Conservation (phyloP, 2,329 filamentous ascomycete species). For the Pseudogymnoascus sp. region DNA sequence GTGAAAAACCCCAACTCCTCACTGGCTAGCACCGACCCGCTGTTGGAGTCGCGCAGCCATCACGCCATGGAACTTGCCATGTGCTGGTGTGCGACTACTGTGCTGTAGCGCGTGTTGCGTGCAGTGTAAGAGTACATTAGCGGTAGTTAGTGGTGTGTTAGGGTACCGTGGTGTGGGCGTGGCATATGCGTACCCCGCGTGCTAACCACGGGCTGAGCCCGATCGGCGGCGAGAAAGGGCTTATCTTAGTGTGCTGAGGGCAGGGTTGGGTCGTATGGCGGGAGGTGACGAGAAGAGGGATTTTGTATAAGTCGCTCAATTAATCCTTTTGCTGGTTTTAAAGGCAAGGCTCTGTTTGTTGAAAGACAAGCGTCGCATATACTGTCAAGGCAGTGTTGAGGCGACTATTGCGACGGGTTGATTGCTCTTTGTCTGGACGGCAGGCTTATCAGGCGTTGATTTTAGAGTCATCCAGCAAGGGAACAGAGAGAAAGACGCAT, state of each 20-base stretch:
- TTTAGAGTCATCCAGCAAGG: neutral
- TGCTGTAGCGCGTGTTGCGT: neutral
- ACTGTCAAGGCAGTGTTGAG: neutral
- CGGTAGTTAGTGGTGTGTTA: neutral
- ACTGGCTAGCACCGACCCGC: neutral
- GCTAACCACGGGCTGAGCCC: neutral
- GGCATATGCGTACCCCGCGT: constrained; percentile 3
- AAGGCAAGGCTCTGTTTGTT: neutral
- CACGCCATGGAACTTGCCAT: neutral
- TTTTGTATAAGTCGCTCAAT: neutral
- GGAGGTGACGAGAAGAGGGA: neutral
- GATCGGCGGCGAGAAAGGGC: neutral
- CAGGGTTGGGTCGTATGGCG: neutral
- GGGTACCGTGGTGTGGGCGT: neutral
- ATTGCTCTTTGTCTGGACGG: neutral
- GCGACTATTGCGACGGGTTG: neutral
- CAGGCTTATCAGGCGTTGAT: neutral
- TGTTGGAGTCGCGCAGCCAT: neutral
- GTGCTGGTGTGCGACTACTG: neutral
- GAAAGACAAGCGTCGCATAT: neutral
- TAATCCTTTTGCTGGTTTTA: neutral
- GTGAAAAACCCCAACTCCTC: neutral
- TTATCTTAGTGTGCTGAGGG: neutral
- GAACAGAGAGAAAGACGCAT: neutral
- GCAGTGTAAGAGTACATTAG: too few relatives aligned